phyloP scores from a whole-genome alignment of 441 rosid genomes.

The Iberis amara region DNA sequence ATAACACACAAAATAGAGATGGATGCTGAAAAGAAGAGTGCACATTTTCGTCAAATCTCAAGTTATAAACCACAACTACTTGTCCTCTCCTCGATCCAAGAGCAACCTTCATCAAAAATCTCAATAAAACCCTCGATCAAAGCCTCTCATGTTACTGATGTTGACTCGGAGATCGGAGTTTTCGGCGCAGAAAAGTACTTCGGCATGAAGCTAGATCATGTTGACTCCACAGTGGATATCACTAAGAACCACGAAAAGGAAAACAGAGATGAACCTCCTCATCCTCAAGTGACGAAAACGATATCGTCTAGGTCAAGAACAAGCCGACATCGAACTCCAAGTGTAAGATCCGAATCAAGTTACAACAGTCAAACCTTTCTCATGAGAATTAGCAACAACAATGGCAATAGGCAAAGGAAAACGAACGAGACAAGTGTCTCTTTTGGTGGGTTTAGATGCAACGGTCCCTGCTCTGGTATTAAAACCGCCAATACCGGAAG shows the following conservation, averaged over 20 bases:
- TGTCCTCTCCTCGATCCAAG: slow-evolving; percentile 37
- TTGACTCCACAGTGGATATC: slow-evolving; percentile 25
- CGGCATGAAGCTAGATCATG: slow-evolving; percentile 46
- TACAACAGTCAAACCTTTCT: slow-evolving; percentile 56
- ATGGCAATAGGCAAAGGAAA: slow-evolving; percentile 37
- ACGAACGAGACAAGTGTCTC: slow-evolving; percentile 39
- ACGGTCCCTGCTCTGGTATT: slow-evolving; percentile 51
- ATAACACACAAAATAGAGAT: slow-evolving; percentile 28
- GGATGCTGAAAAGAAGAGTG: slow-evolving; percentile 41
- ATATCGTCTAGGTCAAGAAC: too few relatives aligned
- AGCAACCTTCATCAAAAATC: slow-evolving; percentile 27
- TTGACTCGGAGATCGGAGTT: slow-evolving; percentile 53
- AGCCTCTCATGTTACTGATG: slow-evolving; percentile 10
- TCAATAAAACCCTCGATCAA: slow-evolving; percentile 31
- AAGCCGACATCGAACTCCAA: slow-evolving; percentile 50
- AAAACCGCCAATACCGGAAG: slow-evolving; percentile 44
- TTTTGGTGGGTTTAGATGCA: slow-evolving; percentile 57
- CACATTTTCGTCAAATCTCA: slow-evolving; percentile 50
- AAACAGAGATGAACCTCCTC: slow-evolving; percentile 29
- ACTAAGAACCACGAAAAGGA: slow-evolving; percentile 27
- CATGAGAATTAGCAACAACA: slow-evolving; percentile 22
- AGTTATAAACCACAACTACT: slow-evolving; percentile 43
- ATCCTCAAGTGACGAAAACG: too few relatives aligned
- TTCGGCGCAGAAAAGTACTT: slow-evolving; percentile 73
- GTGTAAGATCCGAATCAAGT: slow-evolving; percentile 60